Conservation (phyloP, 2,329 filamentous ascomycete species). For the Aspergillus amoenus region DNA sequence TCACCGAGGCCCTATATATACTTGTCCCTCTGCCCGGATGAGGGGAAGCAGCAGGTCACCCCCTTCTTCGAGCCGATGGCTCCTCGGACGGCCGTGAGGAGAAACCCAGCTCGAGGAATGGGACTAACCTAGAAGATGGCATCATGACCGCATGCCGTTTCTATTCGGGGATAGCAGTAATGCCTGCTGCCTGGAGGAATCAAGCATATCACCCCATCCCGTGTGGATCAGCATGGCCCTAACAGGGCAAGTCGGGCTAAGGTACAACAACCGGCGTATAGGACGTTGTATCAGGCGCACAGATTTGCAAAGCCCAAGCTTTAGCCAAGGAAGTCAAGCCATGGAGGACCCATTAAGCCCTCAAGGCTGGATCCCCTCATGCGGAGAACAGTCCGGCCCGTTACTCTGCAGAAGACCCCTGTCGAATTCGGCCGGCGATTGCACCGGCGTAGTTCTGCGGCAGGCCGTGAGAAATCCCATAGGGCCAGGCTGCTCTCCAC, state of each 20-base stretch:
- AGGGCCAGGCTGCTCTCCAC: not conserved
- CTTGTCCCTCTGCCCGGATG: not conserved
- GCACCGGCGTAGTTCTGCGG: not conserved
- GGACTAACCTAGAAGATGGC: not conserved
- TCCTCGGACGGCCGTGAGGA: not conserved
- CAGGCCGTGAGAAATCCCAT: not conserved
- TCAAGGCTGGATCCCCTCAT: not conserved
- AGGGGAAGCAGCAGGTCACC: not conserved
- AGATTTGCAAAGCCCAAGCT: not conserved
- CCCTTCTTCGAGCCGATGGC: not conserved
- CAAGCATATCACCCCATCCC: not conserved
- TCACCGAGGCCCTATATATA: not conserved
- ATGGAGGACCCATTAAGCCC: not conserved
- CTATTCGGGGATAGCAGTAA: not conserved
- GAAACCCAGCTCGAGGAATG: not conserved
- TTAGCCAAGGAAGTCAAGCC: constrained; percentile 8
- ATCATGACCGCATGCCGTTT: not conserved
- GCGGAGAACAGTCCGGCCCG: not conserved
- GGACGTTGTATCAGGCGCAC: not conserved
- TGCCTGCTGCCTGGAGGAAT: not conserved
- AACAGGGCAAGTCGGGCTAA: not conserved
- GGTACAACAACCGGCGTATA: not conserved
- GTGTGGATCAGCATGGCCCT: not conserved
- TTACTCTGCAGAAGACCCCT: not conserved
- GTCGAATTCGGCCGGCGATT: not conserved